Evolutionary conservation across 805 yeast genomes (phyloP).

Genomic region (Candida sonorensis): DNA sequence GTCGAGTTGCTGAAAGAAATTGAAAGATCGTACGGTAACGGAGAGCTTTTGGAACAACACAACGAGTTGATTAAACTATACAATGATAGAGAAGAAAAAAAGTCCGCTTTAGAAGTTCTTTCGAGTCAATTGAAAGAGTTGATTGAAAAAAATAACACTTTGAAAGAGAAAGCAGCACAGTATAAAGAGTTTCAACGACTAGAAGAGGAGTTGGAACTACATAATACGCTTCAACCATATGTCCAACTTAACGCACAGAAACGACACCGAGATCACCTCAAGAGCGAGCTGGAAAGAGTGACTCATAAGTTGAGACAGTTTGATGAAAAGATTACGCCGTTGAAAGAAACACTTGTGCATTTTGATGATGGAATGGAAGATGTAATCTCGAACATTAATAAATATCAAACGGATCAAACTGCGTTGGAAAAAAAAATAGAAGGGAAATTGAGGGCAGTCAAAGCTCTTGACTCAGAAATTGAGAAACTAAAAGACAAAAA

Average conservation of each 20-base stretch:
- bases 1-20: slow-evolving; percentile 71
- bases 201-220: slow-evolving; percentile 30
- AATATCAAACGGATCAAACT: slow-evolving; percentile 4
- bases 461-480: slow-evolving; percentile 18
- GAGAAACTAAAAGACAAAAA: slow-evolving; percentile 27
- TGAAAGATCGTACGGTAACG: slow-evolving; percentile 68
- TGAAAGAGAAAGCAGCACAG: slow-evolving; percentile 41
- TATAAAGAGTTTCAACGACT: slow-evolving; percentile 40
- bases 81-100: slow-evolving; percentile 25
- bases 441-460: slow-evolving; percentile 5
- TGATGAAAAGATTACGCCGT: slow-evolving; percentile 16
- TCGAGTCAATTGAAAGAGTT: slow-evolving; percentile 28
- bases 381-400: slow-evolving; percentile 10
- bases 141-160: slow-evolving; percentile 27
- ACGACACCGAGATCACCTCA: slow-evolving; percentile 26
- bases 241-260: slow-evolving; percentile 29
- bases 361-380: slow-evolving; percentile 13
- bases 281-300: slow-evolving; percentile 19
- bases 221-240: slow-evolving; percentile 30
- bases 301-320: slow-evolving; percentile 17
- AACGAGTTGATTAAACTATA: slow-evolving; percentile 49
- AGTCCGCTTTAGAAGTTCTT: slow-evolving; percentile 23
- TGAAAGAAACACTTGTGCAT: slow-evolving; percentile 12
- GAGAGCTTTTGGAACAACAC: slow-evolving; percentile 51
- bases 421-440: slow-evolving; percentile 4